Conservation (phyloP, 495 filamentous ascomycete genomes). For the Symbiotaphrina buchneri region DNA sequence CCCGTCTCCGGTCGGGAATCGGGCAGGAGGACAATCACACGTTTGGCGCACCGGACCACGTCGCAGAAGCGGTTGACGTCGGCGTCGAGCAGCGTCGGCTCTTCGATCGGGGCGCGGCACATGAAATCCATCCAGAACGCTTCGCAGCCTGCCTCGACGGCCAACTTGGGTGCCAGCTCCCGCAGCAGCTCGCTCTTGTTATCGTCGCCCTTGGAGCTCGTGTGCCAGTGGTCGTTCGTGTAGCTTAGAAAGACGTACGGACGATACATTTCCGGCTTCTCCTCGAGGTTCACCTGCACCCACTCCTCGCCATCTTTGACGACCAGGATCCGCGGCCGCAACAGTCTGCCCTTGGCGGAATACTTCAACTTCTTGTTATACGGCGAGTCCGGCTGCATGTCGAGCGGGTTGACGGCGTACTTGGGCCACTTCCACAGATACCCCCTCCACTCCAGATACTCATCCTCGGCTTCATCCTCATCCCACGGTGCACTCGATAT, state of each 20-base stretch:
- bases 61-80: conserved; percentile 19
- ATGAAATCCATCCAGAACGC: conserved; percentile 14
- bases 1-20: conserved; percentile 2
- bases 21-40: conserved; percentile 12
- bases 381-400: conserved; percentile 3
- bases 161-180: conserved; percentile 11
- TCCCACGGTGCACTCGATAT: too few species aligned
- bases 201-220: conserved; percentile 5
- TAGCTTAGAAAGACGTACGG: conserved; percentile 11
- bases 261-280: neutral
- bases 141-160: conserved; percentile 10
- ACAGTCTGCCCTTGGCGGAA: too few species aligned
- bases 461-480: conserved; percentile 3
- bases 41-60: conserved; percentile 14
- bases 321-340: conserved; percentile 5
- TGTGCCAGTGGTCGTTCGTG: conserved; percentile 10
- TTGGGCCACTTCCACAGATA: conserved; percentile 7
- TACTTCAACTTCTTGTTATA: too few species aligned
- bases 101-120: conserved; percentile 9
- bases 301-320: conserved; percentile 4
- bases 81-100: conserved; percentile 3
- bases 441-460: conserved; percentile 4
- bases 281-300: conserved; percentile 2
- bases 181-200: conserved; percentile 9
- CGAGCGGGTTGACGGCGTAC: conserved; percentile 6